Conservation (phyloP, 345 rosid species). For the Cardamine occulta region DNA sequence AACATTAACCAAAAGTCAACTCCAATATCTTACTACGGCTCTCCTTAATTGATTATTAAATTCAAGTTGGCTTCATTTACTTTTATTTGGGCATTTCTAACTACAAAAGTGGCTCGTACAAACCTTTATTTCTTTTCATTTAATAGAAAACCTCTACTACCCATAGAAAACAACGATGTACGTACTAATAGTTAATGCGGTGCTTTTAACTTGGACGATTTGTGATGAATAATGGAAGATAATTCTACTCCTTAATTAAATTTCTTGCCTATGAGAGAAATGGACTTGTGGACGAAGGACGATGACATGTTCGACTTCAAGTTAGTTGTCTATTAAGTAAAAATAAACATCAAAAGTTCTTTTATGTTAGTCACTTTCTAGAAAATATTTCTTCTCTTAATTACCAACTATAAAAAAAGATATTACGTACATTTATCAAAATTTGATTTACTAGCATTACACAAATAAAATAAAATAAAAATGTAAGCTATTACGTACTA, state of each 20-base stretch:
- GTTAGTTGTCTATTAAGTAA: not conserved
- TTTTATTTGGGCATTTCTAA: not conserved
- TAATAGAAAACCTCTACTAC: not conserved
- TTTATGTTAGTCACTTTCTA: not conserved
- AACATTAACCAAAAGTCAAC: not conserved
- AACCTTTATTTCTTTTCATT: not conserved
- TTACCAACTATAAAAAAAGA: not conserved
- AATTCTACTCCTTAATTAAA: too few relatives aligned
- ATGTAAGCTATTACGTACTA: not conserved
- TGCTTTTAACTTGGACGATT: not conserved
- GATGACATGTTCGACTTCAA: not conserved
- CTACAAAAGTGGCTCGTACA: not conserved
- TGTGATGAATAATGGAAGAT: not conserved
- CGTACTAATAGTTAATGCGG: not conserved
- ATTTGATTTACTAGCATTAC: not conserved
- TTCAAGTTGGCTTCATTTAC: conserved; percentile 9
- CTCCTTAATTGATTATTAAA: conserved; percentile 9
- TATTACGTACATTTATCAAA: not conserved
- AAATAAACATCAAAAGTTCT: not conserved
- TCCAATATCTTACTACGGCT: not conserved
- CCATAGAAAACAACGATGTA: conserved; percentile 15
- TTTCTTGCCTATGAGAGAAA: too few relatives aligned
- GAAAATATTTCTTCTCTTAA: not conserved
- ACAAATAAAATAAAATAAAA: not conserved
- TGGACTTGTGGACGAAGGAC: not conserved